Evolutionary conservation across 2,329 filamentous ascomycete genomes (phyloP).

Genomic region (Verticillium alfalfae): DNA sequence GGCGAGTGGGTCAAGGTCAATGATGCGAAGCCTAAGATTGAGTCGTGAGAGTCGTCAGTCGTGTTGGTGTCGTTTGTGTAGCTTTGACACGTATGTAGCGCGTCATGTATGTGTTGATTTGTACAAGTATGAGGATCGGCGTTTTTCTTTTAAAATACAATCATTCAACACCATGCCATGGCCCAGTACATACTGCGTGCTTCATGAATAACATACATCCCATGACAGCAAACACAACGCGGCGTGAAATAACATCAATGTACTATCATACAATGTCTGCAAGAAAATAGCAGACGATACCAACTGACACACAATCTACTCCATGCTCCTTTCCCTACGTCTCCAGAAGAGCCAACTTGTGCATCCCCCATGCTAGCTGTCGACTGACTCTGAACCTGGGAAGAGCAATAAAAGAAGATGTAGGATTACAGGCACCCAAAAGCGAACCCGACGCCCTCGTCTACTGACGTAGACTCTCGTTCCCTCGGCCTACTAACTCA

Average conservation of each 20-base stretch:
- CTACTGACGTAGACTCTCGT: conserved; percentile 4
- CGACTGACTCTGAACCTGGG: neutral
- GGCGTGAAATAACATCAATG: neutral
- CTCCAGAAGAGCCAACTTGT: neutral
- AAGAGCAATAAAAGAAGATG: conserved; percentile 6
- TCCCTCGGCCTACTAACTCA: neutral
- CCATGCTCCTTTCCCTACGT: neutral
- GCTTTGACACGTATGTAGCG: too few relatives aligned
- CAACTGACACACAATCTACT: conserved; percentile 1
- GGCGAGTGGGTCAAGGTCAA: conserved; percentile 76
- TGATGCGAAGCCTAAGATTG: conserved; percentile 39
- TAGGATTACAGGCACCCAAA: conserved; percentile 13
- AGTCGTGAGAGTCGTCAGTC: conserved; percentile 4
- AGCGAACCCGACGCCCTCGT: conserved; percentile 11
- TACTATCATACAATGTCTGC: conserved; percentile 4
- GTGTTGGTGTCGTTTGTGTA: too few relatives aligned
- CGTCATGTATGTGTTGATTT: too few relatives aligned
- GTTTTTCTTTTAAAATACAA: neutral
- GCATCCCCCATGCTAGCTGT: neutral
- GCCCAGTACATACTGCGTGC: neutral
- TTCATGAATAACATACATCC: neutral
- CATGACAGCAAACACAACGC: too few relatives aligned
- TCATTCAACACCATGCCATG: neutral
- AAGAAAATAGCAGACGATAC: neutral
- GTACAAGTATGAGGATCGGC: neutral